Percentiles rank a stretch among this genome's conserved stretches.
Evolutionary conservation across 1,284 basidiomycete species (phyloP).

Genomic region (Spongispora temasekensis): DNA sequence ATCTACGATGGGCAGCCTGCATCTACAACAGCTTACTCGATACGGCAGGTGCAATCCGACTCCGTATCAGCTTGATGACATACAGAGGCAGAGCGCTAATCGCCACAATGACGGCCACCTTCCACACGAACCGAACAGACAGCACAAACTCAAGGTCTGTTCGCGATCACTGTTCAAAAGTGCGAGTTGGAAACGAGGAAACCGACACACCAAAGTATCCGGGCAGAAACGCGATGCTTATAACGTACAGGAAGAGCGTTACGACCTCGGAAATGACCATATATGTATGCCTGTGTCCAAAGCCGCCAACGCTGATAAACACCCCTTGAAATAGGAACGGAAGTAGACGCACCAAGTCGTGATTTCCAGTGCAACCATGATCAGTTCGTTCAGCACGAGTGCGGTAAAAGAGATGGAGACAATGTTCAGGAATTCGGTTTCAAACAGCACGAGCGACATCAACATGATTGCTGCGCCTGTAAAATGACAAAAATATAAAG

Average conservation of each 20-base stretch:
- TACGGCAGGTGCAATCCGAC: slow-evolving; percentile 88
- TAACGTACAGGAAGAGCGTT: slow-evolving; percentile 86
- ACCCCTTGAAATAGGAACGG: background rate
- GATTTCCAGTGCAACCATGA: slow-evolving; percentile 98
- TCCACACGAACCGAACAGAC: slow-evolving; percentile 89
- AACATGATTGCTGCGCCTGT: slow-evolving; percentile 98
- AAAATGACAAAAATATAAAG: background rate
- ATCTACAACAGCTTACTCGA: slow-evolving; percentile 80
- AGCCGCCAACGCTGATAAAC: background rate
- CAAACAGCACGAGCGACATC: slow-evolving; percentile 93
- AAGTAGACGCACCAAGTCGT: slow-evolving; percentile 79
- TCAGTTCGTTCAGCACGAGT: slow-evolving; percentile 93
- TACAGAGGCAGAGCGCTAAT: slow-evolving; percentile 92
- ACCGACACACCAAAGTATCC: slow-evolving; percentile 88
- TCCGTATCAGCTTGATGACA: slow-evolving; percentile 86
- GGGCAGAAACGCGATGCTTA: slow-evolving; percentile 92
- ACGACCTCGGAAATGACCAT: slow-evolving; percentile 94
- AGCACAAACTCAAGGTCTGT: slow-evolving; percentile 92
- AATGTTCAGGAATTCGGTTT: slow-evolving; percentile 97
- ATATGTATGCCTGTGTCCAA: slow-evolving; percentile 77
- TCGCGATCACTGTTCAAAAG: background rate
- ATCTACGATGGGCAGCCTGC: background rate
- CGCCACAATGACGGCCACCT: slow-evolving; percentile 92
- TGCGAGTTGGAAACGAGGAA: background rate
- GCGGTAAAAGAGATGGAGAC: slow-evolving; percentile 98